Base-by-base conservation (phyloP, 140 eudicot genomes). In the Cichorium intybus region DNA sequence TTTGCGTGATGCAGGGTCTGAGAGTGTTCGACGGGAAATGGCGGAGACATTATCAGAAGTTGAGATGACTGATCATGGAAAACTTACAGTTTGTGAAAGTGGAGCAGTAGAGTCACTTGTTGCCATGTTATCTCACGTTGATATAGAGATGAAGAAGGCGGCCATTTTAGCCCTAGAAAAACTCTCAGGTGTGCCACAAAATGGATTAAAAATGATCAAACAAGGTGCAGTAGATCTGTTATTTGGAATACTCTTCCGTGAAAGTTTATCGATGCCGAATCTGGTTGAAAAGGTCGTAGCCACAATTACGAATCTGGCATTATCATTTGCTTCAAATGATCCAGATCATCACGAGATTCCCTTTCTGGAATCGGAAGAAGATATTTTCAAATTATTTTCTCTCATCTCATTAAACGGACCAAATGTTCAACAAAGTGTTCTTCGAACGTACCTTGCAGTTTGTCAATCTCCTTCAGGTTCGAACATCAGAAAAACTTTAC, bases 231-330 rank as follows among this genome's bases (percentile, higher is more conserved):
- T 63, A 7, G 61, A 50, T 50, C 73, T 75, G 23, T 49, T 82
- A 39, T 68, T 82, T 66, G 77, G 70, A 66, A 80, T 82, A 56
- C 84, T 82, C 57, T 82, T 69, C 55, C 77, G 84, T 26, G 84
- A 82, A 45, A 78, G 76, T 60, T 71, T 78, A 57, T 82, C 87
- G 22, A 72, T 62, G 74, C 84, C 87, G 28, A 50, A 43, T 52
- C 56, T 82, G 41, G 69, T 70, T 45, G 81, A 78, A 56, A 75
- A 60, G 61, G 80, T 71, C 11, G 87, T 77, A 15, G 71, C 69
- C 35, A 78, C 74, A 1, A 72, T 78, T 50, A 62, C 66, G 81
- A 77, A 82, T 58, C 71, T 82, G 49, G 83, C 87, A n/a, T 43
- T 73, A 28, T 74, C 83, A 12, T 71, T 64, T 27, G 68, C 35